Conservation (phyloP, 257 asterid genomes). For the Solanum paucissectum region DNA sequence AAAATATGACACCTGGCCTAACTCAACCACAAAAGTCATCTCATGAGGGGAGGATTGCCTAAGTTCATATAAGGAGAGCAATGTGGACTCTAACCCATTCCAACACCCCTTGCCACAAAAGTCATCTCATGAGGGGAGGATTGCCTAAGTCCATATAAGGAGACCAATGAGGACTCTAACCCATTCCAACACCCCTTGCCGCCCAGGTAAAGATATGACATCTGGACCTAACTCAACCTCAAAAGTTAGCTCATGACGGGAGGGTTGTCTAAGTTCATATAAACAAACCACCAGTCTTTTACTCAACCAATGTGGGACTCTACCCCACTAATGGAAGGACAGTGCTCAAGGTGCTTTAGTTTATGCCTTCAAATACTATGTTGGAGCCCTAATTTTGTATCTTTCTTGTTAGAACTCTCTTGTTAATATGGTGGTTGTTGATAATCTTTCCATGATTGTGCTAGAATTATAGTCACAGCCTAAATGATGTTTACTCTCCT, state of each 20-base stretch:
- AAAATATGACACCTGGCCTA: background rate
- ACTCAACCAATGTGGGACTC: background rate
- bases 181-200: background rate
- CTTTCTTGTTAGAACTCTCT: background rate
- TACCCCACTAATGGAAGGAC: background rate
- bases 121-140: too few species aligned
- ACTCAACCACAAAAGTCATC: background rate
- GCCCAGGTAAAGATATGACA: background rate
- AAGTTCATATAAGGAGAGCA: background rate
- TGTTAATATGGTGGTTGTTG: background rate
- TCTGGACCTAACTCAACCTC: background rate
- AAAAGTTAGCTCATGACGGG: background rate
- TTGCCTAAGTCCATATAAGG: too few species aligned
- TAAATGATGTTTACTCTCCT: background rate
- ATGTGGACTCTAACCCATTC: background rate
- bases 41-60: background rate
- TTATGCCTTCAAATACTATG: background rate
- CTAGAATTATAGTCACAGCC: background rate
- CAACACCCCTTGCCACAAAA: background rate
- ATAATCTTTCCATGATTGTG: background rate
- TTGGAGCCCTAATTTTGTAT: background rate
- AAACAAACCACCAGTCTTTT: background rate
- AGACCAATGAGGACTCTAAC: background rate
- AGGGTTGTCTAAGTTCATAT: background rate
- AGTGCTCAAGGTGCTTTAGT: background rate